Conservation (phyloP, 2,329 filamentous ascomycete species). For the Balansia obtecta region DNA sequence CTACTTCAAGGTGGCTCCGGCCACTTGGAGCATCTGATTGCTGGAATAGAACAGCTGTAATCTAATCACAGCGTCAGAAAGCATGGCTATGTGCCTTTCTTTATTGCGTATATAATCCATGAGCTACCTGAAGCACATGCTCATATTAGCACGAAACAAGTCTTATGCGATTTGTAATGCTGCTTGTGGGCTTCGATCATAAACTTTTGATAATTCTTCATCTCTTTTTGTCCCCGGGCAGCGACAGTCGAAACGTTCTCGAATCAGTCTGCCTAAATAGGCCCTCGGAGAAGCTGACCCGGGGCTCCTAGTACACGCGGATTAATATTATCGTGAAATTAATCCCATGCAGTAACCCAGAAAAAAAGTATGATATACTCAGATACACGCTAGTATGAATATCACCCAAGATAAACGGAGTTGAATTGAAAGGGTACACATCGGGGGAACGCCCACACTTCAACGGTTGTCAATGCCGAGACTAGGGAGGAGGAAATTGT, state of each 20-base stretch:
- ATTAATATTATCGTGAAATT: constrained; percentile 1
- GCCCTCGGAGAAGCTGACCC: neutral
- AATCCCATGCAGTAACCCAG: constrained; percentile 7
- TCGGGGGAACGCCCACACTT: neutral
- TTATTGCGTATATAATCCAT: neutral
- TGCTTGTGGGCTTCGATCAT: neutral
- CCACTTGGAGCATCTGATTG: constrained; percentile 39
- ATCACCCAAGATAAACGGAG: neutral
- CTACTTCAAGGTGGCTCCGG: constrained; percentile 26
- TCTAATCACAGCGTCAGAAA: neutral
- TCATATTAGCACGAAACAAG: neutral
- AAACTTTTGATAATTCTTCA: neutral
- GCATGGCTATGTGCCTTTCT: neutral
- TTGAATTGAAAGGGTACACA: neutral
- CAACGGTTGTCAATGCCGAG: neutral
- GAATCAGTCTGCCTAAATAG: neutral
- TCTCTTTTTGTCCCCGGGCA: neutral
- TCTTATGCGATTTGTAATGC: neutral
- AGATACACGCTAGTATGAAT: constrained; percentile 2
- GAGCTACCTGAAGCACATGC: neutral
- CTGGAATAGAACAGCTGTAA: constrained; percentile 48
- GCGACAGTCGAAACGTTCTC: neutral
- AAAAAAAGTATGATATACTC: constrained; percentile 5
- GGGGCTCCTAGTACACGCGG: neutral
- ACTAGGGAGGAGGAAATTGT: neutral